phyloP scores from a whole-genome alignment of 148 eudicot species.

The Camellia granthamiana region DNA sequence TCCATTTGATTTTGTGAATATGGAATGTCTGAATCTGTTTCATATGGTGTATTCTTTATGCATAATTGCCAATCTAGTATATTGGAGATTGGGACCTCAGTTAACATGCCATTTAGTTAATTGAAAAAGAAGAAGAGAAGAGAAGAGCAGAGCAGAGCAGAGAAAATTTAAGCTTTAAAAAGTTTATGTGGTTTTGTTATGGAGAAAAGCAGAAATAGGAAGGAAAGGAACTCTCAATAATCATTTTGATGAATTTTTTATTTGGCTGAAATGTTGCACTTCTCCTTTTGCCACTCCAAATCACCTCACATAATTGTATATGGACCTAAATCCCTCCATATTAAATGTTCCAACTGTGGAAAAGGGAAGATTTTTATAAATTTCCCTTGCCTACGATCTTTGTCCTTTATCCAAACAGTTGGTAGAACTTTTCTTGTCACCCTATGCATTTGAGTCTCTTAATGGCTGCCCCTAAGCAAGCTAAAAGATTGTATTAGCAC shows the following conservation, averaged over 20 bases:
- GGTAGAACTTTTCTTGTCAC: too few species aligned
- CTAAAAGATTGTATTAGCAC: too few species aligned
- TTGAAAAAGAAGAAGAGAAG: neutral
- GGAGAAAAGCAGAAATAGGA: neutral
- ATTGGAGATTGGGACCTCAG: neutral
- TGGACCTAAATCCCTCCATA: neutral
- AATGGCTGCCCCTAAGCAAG: too few species aligned
- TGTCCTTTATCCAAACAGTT: too few species aligned
- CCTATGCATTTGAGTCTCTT: too few species aligned
- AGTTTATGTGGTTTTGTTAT: neutral
- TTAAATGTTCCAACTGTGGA: neutral
- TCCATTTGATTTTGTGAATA: neutral
- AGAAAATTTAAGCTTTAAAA: neutral
- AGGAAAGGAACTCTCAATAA: neutral
- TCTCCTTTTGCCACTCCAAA: neutral
- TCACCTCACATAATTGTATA: neutral
- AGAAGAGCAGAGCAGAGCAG: neutral
- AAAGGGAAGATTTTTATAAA: neutral
- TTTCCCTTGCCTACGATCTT: neutral
- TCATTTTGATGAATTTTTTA: neutral
- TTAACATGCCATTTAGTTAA: neutral
- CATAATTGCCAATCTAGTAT: neutral
- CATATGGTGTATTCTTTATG: neutral
- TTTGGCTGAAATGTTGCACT: neutral
- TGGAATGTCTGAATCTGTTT: neutral